A percentile compares a stretch with the other conserved stretches of the same genome.
Evolutionary conservation across 345 rosid species (phyloP).

Genomic region (Citropsis articulata): DNA sequence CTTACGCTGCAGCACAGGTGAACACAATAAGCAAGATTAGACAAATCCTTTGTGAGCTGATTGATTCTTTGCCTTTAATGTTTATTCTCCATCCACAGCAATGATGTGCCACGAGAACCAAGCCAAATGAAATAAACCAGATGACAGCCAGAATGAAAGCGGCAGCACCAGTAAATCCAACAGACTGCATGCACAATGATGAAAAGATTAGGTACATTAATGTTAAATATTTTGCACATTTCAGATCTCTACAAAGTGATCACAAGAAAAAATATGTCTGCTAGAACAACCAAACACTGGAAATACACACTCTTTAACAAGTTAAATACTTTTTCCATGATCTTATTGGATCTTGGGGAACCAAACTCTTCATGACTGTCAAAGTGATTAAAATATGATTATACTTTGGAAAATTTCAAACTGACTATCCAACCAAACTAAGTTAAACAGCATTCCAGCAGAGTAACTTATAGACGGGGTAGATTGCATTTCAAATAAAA

Average conservation of each 20-base stretch:
- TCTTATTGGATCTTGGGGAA: not conserved
- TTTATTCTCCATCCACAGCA: constrained; percentile 68
- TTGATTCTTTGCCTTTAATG: constrained; percentile 47
- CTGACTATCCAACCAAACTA: not conserved
- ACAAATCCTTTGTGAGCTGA: constrained; percentile 46
- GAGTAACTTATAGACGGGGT: not conserved
- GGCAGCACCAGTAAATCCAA: constrained; percentile 89
- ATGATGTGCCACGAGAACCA: constrained; percentile 62
- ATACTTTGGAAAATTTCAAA: not conserved
- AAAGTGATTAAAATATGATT: not conserved
- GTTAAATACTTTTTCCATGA: not conserved
- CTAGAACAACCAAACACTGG: not conserved
- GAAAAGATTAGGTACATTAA: not conserved
- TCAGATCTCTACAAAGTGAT: not conserved
- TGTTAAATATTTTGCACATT: not conserved
- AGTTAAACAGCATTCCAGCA: not conserved
- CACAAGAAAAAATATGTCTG: not conserved
- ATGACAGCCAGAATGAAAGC: constrained; percentile 68
- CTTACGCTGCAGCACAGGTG: constrained; percentile 89
- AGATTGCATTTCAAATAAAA: not conserved
- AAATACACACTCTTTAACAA: not conserved
- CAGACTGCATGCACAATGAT: constrained; percentile 60
- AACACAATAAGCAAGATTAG: constrained; percentile 72
- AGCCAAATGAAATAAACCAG: constrained; percentile 84
- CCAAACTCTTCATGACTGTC: not conserved